Conservation (phyloP, 306 rosid genomes). For the Trifolium fragiferum region DNA sequence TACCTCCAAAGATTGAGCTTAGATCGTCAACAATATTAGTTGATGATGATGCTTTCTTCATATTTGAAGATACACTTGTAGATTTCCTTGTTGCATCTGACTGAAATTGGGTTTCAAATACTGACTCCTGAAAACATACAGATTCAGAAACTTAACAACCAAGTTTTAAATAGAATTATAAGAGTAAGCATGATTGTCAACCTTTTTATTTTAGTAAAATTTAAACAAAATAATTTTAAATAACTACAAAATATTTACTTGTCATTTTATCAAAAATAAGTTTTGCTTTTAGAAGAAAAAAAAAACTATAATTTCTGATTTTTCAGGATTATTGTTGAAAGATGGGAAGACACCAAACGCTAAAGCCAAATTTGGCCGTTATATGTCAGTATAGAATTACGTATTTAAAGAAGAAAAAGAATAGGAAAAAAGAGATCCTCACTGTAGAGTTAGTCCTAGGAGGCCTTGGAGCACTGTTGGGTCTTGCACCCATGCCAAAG, state of each 20-base stretch:
- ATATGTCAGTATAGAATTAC: conserved; percentile 30
- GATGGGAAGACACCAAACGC: conserved; percentile 10
- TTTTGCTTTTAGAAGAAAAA: conserved; percentile 28
- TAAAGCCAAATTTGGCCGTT: conserved; percentile 23
- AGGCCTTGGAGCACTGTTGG: conserved; percentile 93
- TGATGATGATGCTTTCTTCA: conserved; percentile 79
- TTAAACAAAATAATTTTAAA: conserved; percentile 11
- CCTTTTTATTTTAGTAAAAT: conserved; percentile 17
- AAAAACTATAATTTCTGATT: conserved; percentile 19
- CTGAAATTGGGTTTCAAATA: conserved; percentile 70
- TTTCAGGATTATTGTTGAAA: conserved; percentile 23
- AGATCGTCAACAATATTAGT: conserved; percentile 92
- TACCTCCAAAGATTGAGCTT: conserved; percentile 92
- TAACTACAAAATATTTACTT: conserved; percentile 7
- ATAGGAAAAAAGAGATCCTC: conserved; percentile 44
- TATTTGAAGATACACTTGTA: conserved; percentile 57
- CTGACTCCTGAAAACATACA: conserved; percentile 57
- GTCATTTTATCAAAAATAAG: conserved; percentile 14
- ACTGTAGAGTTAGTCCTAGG: conserved; percentile 79
- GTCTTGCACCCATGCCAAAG: conserved; percentile 68
- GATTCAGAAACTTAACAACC: conserved; percentile 40
- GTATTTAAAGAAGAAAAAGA: conserved; percentile 28
- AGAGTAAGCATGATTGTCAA: background rate
- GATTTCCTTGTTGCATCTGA: conserved; percentile 68
- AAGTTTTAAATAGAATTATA: conserved; percentile 28